These are phyloP conservation scores for Mikania micrantha DNA, from an alignment of 129 eudicot genomes.

Conservation along the genomic window DNA sequence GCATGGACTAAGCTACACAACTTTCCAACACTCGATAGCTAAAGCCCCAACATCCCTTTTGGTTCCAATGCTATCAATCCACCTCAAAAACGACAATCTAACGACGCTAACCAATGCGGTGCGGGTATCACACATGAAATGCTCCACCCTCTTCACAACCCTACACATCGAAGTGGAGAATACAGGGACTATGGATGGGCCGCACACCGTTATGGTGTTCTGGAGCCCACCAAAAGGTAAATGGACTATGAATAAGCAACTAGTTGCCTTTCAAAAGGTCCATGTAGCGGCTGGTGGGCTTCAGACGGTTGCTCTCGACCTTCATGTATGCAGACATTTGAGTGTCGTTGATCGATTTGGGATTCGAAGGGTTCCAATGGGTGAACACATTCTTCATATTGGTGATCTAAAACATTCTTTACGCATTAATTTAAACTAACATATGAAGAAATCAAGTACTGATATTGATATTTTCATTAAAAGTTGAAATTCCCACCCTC, in stretches of 20 bases:
- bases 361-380: constrained; percentile 82
- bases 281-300: constrained; percentile 56
- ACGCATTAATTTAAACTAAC: constrained; percentile 41
- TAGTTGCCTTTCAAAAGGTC: constrained; percentile 75
- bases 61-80: constrained; percentile 38
- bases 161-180: constrained; percentile 70
- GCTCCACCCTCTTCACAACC: constrained; percentile 39
- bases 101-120: constrained; percentile 37
- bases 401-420: constrained; percentile 82
- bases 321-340: constrained; percentile 71
- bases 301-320: constrained; percentile 38
- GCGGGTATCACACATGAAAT: constrained; percentile 49
- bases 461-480: constrained; percentile 14
- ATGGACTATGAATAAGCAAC: constrained; percentile 46
- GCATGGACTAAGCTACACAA: constrained; percentile 71
- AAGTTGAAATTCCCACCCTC: constrained; percentile 10
- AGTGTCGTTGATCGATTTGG: constrained; percentile 73
- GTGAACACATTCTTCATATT: constrained; percentile 73
- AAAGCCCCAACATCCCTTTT: constrained; percentile 43
- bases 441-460: constrained; percentile 30
- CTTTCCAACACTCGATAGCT: constrained; percentile 47
- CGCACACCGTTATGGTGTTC: constrained; percentile 68
- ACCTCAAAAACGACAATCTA: constrained; percentile 30
- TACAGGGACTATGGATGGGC: constrained; percentile 65
- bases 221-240: constrained; percentile 49